Evolutionary conservation across 306 rosid species (phyloP), one percentile per base, ranked within the genome.

Genomic region (Cucumis melo): DNA sequence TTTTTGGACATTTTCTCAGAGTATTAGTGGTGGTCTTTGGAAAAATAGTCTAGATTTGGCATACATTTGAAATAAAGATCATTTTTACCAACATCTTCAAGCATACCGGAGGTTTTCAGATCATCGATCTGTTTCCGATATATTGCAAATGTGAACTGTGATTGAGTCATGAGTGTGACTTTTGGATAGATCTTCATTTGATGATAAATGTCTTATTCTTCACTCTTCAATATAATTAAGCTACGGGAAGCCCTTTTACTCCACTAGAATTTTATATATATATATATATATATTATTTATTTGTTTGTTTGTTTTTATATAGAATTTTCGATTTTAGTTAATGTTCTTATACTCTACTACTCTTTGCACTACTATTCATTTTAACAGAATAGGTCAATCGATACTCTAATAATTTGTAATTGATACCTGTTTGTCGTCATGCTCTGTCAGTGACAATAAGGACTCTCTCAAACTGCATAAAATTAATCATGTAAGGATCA

Each of bases 391-490:
- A 24, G 12, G 42, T 24, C 44, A 73, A 73, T 23, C 59, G 16
- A 72, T 14, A 50, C 5, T 24, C 14, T 17, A 72, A 46, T 51
- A 50, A 53, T 14, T 19, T 29, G 50, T 19, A 73, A 34, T 21
- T 21, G 59, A 53, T 86, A 95, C 99, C 99, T 91, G 96, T 88
- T 85, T 95, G 89, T 95, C 99, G 54, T 86, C 91, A 56, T 95
- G 99, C 85, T 95, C 99, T 1, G 99, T 92, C 86, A 95, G 86
- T 76, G 98, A 89, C 78, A 95, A 81, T 82, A 95, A 88, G 2
- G 99, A 95, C 61, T 86, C 93, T 83, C 81, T 80, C 91, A 95
- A 89, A 83, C 99, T 95, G 99, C 86, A 90, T 21, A 78, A 48
- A 80, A 80, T 82, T 79, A 78, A n/a, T 61, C 32, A 38, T 70